Conservation (phyloP, 257 asterid genomes). For the Plantago major region DNA sequence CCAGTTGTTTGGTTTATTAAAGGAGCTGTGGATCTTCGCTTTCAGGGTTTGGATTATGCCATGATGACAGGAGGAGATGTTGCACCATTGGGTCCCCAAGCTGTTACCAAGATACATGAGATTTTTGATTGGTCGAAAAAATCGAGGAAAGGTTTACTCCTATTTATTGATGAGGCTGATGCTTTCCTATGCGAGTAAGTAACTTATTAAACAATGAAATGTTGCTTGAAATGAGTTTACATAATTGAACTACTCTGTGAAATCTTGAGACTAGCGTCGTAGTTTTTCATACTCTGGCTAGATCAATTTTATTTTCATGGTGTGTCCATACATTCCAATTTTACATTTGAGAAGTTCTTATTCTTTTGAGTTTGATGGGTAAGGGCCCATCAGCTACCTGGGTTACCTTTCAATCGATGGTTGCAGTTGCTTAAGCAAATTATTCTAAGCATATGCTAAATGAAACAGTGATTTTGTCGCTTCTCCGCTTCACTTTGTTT, state of each 20-base stretch:
- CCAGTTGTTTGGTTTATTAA: not conserved
- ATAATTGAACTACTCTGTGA: not conserved
- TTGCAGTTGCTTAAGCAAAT: not conserved
- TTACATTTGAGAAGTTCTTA: no score
- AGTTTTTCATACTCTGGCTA: not conserved
- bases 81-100: constrained; percentile 93
- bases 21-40: constrained; percentile 13
- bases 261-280: not conserved
- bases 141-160: constrained; percentile 82
- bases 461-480: not conserved
- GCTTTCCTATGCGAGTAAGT: constrained; percentile 99
- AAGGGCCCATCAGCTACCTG: no score
- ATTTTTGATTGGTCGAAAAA: constrained; percentile 97
- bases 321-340: no score
- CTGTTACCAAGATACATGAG: constrained; percentile 95
- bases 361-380: no score
- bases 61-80: constrained; percentile 99
- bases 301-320: not conserved
- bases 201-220: constrained; percentile 1
- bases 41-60: constrained; percentile 97
- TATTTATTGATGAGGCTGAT: constrained; percentile 97
- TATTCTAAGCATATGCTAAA: not conserved
- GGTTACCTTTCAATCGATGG: not conserved
- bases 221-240: not conserved
- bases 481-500: not conserved